A percentile compares a stretch with the other conserved stretches of the same genome.
Conservation (phyloP, 306 rosid genomes). For the Vachellia pachyceras region DNA sequence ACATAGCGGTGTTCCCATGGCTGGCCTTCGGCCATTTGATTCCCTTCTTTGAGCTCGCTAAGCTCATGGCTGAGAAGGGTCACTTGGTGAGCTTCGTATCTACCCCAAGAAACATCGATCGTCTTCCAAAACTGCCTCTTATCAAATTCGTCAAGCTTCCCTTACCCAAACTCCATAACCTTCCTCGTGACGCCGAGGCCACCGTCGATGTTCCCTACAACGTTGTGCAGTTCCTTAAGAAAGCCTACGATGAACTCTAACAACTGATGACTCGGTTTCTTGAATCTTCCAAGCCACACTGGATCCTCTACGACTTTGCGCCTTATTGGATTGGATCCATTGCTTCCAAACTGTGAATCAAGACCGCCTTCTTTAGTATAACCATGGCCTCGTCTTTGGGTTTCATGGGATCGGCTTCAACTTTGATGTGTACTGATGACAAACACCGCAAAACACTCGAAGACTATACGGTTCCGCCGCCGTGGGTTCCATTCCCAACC, state of each 20-base stretch:
- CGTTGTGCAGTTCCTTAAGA: background rate
- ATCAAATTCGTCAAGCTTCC: background rate
- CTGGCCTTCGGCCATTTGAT: background rate
- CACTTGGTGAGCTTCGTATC: background rate
- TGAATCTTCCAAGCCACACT: slow-evolving; percentile 39
- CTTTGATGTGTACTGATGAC: background rate
- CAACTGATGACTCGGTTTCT: background rate
- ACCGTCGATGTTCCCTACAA: background rate
- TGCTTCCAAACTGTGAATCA: background rate
- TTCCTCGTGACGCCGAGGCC: background rate
- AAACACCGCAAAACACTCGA: background rate
- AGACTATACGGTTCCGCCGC: background rate
- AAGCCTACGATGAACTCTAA: background rate
- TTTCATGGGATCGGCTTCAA: background rate
- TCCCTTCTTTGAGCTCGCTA: background rate
- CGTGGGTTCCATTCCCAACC: slow-evolving; percentile 2
- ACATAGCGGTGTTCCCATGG: background rate
- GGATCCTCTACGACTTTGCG: background rate
- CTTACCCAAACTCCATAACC: background rate
- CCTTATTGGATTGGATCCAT: background rate
- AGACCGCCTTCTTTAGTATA: background rate
- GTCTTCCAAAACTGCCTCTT: background rate
- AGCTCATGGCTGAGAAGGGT: background rate
- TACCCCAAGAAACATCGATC: background rate
- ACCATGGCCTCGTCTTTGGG: background rate